Evolutionary conservation across 208 protist species (phyloP), one percentile per base, ranked within the genome.

Genomic region (Trypanosoma boissoni): DNA sequence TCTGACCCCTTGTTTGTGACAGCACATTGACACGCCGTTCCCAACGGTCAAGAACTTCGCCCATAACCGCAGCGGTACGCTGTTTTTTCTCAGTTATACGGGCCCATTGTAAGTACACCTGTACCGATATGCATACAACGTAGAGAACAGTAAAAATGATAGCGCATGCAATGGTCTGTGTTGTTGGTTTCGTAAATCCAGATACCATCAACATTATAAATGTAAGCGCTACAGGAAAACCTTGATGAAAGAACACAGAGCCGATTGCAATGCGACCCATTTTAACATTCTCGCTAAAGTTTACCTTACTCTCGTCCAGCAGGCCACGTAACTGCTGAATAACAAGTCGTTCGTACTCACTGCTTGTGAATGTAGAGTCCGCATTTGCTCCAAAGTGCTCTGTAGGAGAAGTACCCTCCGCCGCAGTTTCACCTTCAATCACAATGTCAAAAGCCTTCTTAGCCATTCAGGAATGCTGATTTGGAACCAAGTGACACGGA

Each of bases 1-100:
- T 88, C 41, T 90, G 81, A 23, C 72, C 65, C 41, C n/a, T 37
- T 39, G 48, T 61, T n/a, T 20, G 39, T 10, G 56, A 28, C 69
- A 88, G 86, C 26, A 69, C 72, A 7, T 58, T 60, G n/a, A 89
- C 75, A 12, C 82, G 74, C 2, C 64, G 63, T 53, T 55, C 51
- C 88, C 84, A 95, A 14, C 80, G 72, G 21, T 43, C 28, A 18
- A 88, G 57, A 42, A 95, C 84, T 32, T 78, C 70, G 12, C 65
- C 34, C 34, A 89, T 86, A 28, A 91, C 78, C 9, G 63, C 63
- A 2, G 74, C 74, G 7, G 81, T 85, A 24, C 74, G 75, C 56
- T 78, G 74, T 53, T 83, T 86, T 58, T 80, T 80, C 65, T 95
- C 88, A 20, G 82, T 92, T 29, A 87, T 66, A 18, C 84, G 75